phyloP scores from a whole-genome alignment of 345 rosid species.

The Citrus reticulata region DNA sequence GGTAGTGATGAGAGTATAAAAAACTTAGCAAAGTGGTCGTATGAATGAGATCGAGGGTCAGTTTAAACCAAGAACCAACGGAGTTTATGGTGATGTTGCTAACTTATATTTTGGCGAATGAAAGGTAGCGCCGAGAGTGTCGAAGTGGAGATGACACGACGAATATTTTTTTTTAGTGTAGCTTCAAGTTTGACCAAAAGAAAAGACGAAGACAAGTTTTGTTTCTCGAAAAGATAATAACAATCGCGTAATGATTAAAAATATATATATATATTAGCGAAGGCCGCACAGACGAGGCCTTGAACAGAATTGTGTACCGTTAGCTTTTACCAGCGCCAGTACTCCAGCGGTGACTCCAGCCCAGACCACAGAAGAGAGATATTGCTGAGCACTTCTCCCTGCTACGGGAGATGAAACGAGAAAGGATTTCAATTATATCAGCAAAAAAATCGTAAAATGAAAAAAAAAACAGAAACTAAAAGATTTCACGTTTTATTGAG shows the following conservation, averaged over 20 bases:
- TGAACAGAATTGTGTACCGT: slow-evolving; percentile 87
- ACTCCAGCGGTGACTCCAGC: slow-evolving; percentile 93
- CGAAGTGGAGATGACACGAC: not conserved
- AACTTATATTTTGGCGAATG: not conserved
- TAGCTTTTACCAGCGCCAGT: slow-evolving; percentile 72
- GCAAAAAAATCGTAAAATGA: not conserved
- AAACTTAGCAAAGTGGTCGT: not conserved
- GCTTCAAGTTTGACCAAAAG: not conserved
- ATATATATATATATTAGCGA: slow-evolving; percentile 18
- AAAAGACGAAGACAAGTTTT: not conserved
- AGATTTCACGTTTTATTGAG: no score
- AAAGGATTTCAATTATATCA: not conserved
- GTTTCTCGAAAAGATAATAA: no score
- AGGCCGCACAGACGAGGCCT: slow-evolving; percentile 94
- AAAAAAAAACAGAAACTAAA: not conserved
- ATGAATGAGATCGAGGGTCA: not conserved
- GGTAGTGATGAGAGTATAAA: not conserved
- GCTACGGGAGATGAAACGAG: slow-evolving; percentile 26
- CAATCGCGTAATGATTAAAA: no score
- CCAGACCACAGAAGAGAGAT: slow-evolving; percentile 61
- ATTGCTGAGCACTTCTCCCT: slow-evolving; percentile 73
- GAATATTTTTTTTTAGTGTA: not conserved
- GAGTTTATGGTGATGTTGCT: no score
- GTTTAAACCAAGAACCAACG: not conserved
- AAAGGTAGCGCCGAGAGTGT: no score